Base-by-base conservation (phyloP, 148 eudicot species). In the Vaccinium myrtillus region DNA sequence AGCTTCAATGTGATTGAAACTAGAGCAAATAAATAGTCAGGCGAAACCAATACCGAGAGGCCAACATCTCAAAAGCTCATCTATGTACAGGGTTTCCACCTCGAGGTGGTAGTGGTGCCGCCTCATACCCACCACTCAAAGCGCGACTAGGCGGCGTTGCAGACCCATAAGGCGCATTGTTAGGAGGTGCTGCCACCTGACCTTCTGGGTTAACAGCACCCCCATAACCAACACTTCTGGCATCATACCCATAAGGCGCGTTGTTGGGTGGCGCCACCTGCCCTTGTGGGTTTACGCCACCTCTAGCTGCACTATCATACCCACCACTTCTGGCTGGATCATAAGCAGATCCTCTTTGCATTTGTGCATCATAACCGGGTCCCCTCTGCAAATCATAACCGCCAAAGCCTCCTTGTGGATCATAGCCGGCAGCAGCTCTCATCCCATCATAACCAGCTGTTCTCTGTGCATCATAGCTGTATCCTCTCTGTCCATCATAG, bases 71-170 rank as follows among this genome's bases (percentile, higher is more conserved):
- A 56, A 78, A 14, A 15, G 70, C 61, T 90, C 86, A 94, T 87
- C 95, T 85, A 43, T 88, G 94, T 75, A 58, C 78, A 25, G 93
- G 82, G 69, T 91, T 90, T 71, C 85, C 90, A 12, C 92, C 93
- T 32, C 82, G 87, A 32, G 83, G 78, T 36, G 78, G 87, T 36
- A 25, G 53, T 75, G 78, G 15, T 75, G 78, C 81, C 30, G 87
- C 79, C 80, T 91, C 92, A 85, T 89, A 87, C 30, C 91, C 92
- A n/a, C 91, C 92, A 27, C 88, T n/a, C 36, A 85, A 87, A 59
- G 83, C 74, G n/a, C 90, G 88, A 88, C 82, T 63, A 81, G 87
- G 83, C 2, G 92, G 85, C 27, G 89, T 77, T 75, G 92, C 90
- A 85, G 90, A 88, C 48, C 92, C 93, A 32, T 77, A 77, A 13